phyloP scores from a whole-genome alignment of 352 stramenopile genomes.

The Phytophthora idaei region DNA sequence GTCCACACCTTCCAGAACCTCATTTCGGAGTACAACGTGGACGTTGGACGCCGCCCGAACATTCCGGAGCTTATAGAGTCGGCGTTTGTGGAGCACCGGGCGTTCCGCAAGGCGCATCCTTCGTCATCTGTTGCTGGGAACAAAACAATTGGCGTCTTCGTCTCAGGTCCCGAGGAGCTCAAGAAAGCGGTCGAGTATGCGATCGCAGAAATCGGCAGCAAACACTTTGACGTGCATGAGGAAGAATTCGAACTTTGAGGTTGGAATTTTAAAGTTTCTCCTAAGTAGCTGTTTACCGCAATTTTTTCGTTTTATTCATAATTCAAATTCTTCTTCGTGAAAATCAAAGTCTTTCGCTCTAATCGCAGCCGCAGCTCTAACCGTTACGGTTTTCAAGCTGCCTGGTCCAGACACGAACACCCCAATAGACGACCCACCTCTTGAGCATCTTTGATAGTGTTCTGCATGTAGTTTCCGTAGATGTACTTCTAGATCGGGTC shows the following conservation, averaged over 20 bases:
- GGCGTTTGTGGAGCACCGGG: slow-evolving; percentile 23
- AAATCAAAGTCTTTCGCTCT: slow-evolving; percentile 26
- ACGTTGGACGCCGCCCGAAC: slow-evolving; percentile 31
- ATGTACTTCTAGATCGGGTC: slow-evolving; percentile 23
- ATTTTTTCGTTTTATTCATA: slow-evolving; percentile 18
- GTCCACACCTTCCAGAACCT: slow-evolving; percentile 28
- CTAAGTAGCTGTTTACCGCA: not conserved
- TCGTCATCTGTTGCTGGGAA: slow-evolving; percentile 7
- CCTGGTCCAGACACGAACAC: slow-evolving; percentile 44
- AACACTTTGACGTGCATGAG: slow-evolving; percentile 35
- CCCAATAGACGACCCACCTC: slow-evolving; percentile 20
- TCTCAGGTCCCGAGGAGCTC: slow-evolving; percentile 41
- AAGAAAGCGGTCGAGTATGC: slow-evolving; percentile 32
- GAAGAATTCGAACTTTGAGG: slow-evolving; percentile 40
- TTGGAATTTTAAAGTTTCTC: not conserved
- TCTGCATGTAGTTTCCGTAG: slow-evolving; percentile 3
- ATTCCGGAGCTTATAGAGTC: slow-evolving; percentile 36
- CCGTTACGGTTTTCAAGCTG: slow-evolving; percentile 31
- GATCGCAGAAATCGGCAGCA: slow-evolving; percentile 21
- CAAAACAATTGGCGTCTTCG: slow-evolving; percentile 42
- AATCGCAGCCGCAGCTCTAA: slow-evolving; percentile 14
- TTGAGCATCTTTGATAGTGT: slow-evolving; percentile 2
- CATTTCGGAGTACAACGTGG: slow-evolving; percentile 35
- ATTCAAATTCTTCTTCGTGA: slow-evolving; percentile 38
- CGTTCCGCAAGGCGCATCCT: slow-evolving; percentile 1